Evolutionary conservation across 2,329 filamentous ascomycete species (phyloP), one percentile per base, ranked within the genome.

Genomic region (Xylaria sp.): DNA sequence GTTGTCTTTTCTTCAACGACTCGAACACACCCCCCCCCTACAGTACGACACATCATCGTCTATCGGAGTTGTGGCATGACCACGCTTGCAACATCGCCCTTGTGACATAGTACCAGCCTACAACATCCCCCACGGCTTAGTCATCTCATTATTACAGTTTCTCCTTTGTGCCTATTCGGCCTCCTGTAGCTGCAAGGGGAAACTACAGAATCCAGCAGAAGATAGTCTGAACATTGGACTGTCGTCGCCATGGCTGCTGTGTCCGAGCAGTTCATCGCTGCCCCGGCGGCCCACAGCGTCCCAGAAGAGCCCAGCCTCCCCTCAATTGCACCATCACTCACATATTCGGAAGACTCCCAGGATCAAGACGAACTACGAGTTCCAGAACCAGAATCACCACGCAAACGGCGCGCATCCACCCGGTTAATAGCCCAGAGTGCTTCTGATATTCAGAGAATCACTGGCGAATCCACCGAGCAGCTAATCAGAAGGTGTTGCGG

Each of bases 361-460:
- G 85, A 85, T 61, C 82, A 83, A 42, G 79, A 82, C 66, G 84
- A 86, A 52, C 82, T 83, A 63, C 76, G 79, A 65, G 80, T 80
- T 21, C 71, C 75, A 23, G 77, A 79, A 35, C 71, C 75, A 23
- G 77, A 79, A 35, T 77, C 78, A 65, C 75, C 76, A 49, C 84
- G 84, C 47, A 80, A 78, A 31, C 84, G 89, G 56, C 88, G 89
- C 55, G 90, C 89, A 59, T 92, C 89, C 3, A 92, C 89, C 7
- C 84, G 84, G 14, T 81, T 92, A 46, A 88, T 89, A 69, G 84
- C 86, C 45, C 85, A 88, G 75, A 89, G 81, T 73, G 84, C 84
- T 31, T 83, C 82, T 51, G 87, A 89, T 66, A 83, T 89, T 42
- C 84, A 85, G 71, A 82, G 86, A 69, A 86, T 89, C 62, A 89